Base-by-base conservation (phyloP, 2,329 filamentous ascomycete genomes). In the Arthrobotrys sinensis region DNA sequence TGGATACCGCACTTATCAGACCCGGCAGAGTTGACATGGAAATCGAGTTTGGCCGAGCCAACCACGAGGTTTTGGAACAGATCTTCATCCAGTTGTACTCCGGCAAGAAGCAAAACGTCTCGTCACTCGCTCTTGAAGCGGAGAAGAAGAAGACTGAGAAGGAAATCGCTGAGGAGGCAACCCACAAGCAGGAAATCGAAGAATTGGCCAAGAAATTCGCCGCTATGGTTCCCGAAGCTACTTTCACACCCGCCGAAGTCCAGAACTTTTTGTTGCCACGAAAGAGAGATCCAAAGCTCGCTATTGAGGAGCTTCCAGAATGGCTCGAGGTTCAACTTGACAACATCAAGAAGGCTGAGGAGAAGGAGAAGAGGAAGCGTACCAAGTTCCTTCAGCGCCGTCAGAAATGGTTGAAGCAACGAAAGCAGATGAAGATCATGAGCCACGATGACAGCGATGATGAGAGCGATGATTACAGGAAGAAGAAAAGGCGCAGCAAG, bases 11-110 rank as follows among this genome's bases (percentile, higher is more conserved):
- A 0, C 85, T 93, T 0, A 86, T 91, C 8, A 86, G 91, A 0
- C 91, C 91, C 0, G 91, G 91, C 0, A 86, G 91, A 1, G 88
- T 93, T 0, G 91, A 93, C 80, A 86, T 89, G 83, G 88, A 88
- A 76, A 87, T 93, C 12, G 84, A 86, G 66, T 92, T 92, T 82
- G 86, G 86, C 57, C 84, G 83, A 62, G 83, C 85, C 4, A 84
- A 83, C 16, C 75, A 80, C 4, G 81, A 81, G 7, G 84, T 84
- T 12, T 82, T 86, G 16, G 79, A 82, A 43, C 83, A 85, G 28
- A 82, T 86, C 4, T 86, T 85, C 80, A 80, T 82, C 11, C 84
- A 81, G 52, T 71, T 82, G 34, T 82, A 82, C 66, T 81, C 80
- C 52, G 79, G 73, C 68, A 79, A 79, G 69, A 73, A 73, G 65